These are phyloP conservation scores for Annulohypoxylon truncatum DNA, from an alignment of 2,329 filamentous ascomycete genomes.

Conservation along the genomic window DNA sequence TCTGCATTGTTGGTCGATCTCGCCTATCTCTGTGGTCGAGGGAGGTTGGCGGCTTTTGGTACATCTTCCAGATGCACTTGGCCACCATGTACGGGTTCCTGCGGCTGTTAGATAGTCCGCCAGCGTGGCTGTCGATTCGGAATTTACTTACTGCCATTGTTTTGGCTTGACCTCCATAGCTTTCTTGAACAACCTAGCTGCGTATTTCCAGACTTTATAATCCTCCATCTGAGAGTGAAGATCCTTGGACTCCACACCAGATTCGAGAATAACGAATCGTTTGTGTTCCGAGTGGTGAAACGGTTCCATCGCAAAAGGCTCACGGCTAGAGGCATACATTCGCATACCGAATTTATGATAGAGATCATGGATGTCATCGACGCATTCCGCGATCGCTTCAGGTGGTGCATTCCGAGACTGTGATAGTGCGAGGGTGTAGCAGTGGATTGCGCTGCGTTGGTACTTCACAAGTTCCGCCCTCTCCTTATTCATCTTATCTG, in stretches of 20 bases:
- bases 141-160: slow-evolving; percentile 65
- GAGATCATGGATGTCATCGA: slow-evolving; percentile 66
- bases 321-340: slow-evolving; percentile 70
- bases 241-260: slow-evolving; percentile 62
- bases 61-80: slow-evolving; percentile 74
- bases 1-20: slow-evolving; percentile 54
- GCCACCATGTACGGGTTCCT: slow-evolving; percentile 70
- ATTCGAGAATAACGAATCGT: slow-evolving; percentile 65
- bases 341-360: slow-evolving; percentile 72
- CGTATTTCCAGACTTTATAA: slow-evolving; percentile 72
- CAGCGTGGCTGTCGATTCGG: neutral
- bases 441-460: slow-evolving; percentile 85
- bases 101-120: slow-evolving; percentile 41
- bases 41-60: slow-evolving; percentile 59
- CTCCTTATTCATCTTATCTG: slow-evolving; percentile 90
- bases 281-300: slow-evolving; percentile 68
- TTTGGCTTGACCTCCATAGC: slow-evolving; percentile 65
- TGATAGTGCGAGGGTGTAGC: slow-evolving; percentile 72
- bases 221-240: slow-evolving; percentile 67
- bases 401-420: slow-evolving; percentile 62
- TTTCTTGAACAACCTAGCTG: slow-evolving; percentile 66
- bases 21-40: slow-evolving; percentile 58
- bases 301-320: slow-evolving; percentile 72
- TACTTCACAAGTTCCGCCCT: slow-evolving; percentile 78
- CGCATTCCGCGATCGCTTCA: slow-evolving; percentile 56